phyloP scores from a whole-genome alignment of 805 yeast genomes.

The baker's yeast (Saccharomyces cerevisiae) region DNA sequence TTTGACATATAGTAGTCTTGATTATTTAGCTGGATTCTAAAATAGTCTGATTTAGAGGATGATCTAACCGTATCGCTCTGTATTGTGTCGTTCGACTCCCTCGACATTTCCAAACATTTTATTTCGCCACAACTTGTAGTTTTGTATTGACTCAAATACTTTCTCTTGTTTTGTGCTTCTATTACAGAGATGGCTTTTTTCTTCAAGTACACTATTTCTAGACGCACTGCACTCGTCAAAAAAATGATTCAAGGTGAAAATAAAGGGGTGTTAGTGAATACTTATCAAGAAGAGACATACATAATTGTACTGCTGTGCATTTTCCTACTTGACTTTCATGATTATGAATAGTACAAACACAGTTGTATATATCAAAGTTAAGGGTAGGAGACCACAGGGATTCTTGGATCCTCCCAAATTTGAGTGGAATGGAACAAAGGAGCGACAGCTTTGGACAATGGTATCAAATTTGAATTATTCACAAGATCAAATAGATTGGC shows the following conservation, averaged over 20 bases:
- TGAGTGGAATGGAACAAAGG: conserved; percentile 28
- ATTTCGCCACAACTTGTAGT: not conserved
- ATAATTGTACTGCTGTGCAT: not conserved
- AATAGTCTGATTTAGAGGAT: conserved; percentile 1
- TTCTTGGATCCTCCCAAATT: conserved; percentile 34
- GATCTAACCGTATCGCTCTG: not conserved
- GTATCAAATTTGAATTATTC: conserved; percentile 19
- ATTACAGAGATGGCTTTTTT: not conserved
- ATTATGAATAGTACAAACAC: conserved; percentile 27
- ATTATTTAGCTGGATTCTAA: conserved; percentile 49
- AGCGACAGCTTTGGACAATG: conserved; percentile 26
- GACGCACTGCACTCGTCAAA: not conserved
- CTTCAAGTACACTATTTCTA: not conserved
- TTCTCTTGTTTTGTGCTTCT: not conserved
- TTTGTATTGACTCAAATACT: not conserved
- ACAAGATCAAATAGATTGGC: conserved; percentile 25
- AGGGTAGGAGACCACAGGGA: conserved; percentile 34
- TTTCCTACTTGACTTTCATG: not conserved
- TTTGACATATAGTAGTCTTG: conserved; percentile 57
- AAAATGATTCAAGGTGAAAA: not conserved
- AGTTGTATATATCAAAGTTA: conserved; percentile 38
- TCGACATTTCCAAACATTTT: not conserved
- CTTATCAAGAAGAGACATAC: not conserved
- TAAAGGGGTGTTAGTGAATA: not conserved
- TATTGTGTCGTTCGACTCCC: not conserved